These are phyloP conservation scores for Prunella vulgaris DNA, from an alignment of 257 asterid genomes.

Conservation along the genomic window DNA sequence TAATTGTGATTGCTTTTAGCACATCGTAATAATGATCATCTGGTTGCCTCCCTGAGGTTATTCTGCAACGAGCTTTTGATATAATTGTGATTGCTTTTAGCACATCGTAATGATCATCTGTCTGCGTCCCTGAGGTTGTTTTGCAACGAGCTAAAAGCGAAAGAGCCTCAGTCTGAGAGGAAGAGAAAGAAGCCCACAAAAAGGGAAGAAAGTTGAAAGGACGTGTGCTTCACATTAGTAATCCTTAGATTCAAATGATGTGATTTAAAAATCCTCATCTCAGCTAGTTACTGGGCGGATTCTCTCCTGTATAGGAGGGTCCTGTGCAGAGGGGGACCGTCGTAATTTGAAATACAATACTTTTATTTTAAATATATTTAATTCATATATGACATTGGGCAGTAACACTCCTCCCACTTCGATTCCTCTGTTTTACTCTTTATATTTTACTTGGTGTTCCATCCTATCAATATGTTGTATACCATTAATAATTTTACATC, in stretches of 20 bases:
- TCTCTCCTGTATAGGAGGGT: no score
- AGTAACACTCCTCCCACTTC: no score
- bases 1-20: slow-evolving; percentile 40
- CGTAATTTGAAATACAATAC: no score
- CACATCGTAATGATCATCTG: slow-evolving; percentile 81
- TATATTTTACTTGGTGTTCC: no score
- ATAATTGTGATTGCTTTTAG: slow-evolving; percentile 43
- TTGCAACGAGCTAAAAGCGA: slow-evolving; percentile 63
- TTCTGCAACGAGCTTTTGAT: slow-evolving; percentile 55
- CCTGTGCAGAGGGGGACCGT: no score
- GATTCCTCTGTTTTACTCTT: no score
- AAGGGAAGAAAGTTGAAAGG: slow-evolving; percentile 49
- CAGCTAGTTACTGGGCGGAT: no score
- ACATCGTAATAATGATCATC: slow-evolving; percentile 80
- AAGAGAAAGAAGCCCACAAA: slow-evolving; percentile 60
- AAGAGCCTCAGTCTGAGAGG: slow-evolving; percentile 67
- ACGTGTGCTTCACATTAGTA: slow-evolving; percentile 40
- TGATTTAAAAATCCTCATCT: no score
- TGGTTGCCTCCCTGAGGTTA: slow-evolving; percentile 66
- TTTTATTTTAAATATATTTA: no score
- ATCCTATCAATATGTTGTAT: no score
- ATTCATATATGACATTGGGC: no score
- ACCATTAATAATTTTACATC: no score
- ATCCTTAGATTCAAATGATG: slow-evolving; percentile 27
- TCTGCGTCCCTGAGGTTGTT: slow-evolving; percentile 65